A percentile compares a stretch with the other conserved stretches of the same genome.
These are phyloP conservation scores for Paramyrothecium roridum DNA, from an alignment of 2,329 filamentous ascomycete genomes.

Conservation along the genomic window DNA sequence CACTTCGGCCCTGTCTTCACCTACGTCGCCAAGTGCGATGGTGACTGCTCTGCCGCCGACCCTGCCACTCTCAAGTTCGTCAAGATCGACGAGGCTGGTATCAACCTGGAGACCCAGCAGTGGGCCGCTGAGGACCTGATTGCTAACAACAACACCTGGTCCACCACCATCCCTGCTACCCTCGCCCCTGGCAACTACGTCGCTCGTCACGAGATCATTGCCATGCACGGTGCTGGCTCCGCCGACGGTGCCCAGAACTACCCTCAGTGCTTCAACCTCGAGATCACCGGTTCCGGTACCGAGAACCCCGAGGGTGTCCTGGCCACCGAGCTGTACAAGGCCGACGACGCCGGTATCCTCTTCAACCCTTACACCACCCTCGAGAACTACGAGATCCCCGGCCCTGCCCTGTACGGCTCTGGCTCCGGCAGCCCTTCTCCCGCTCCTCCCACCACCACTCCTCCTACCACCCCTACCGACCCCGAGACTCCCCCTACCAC, in stretches of 20 bases:
- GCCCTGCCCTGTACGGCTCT: slow-evolving; percentile 16
- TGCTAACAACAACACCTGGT: slow-evolving; percentile 28
- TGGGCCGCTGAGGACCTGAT: slow-evolving; percentile 40
- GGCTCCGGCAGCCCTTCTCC: slow-evolving; percentile 14
- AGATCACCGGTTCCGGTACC: slow-evolving; percentile 37
- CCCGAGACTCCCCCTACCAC: slow-evolving; percentile 3
- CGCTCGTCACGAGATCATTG: slow-evolving; percentile 50
- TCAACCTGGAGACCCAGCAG: slow-evolving; percentile 35
- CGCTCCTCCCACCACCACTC: slow-evolving; percentile 5
- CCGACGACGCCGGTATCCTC: slow-evolving; percentile 25
- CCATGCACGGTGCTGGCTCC: slow-evolving; percentile 38
- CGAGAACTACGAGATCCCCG: slow-evolving; percentile 20
- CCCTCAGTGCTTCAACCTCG: slow-evolving; percentile 47
- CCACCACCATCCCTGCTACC: slow-evolving; percentile 25
- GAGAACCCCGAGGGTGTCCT: slow-evolving; percentile 26
- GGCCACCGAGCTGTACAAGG: slow-evolving; percentile 23
- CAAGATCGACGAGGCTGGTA: slow-evolving; percentile 59
- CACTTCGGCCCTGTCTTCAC: slow-evolving; percentile 56
- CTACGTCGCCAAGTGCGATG: slow-evolving; percentile 59
- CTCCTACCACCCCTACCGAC: background rate
- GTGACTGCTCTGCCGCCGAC: slow-evolving; percentile 52
- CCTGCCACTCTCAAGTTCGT: slow-evolving; percentile 54
- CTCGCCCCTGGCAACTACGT: slow-evolving; percentile 40
- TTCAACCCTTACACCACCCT: slow-evolving; percentile 27
- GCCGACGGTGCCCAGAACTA: slow-evolving; percentile 49